Conservation (phyloP, 1,284 basidiomycete genomes). For the Ustilago curta region DNA sequence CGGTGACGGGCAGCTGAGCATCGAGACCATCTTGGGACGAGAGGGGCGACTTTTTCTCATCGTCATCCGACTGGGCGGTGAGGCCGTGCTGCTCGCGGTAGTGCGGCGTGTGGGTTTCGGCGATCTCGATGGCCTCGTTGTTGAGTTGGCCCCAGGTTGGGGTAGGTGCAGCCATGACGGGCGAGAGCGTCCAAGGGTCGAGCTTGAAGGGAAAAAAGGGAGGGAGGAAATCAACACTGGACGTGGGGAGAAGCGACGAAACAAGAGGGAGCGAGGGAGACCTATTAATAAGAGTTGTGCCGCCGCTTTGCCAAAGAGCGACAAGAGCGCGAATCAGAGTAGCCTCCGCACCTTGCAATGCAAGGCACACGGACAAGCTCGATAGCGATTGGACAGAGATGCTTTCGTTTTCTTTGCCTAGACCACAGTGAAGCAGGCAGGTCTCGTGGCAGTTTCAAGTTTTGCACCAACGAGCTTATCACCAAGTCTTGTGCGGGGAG, state of each 20-base stretch:
- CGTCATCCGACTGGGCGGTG: constrained; percentile 17
- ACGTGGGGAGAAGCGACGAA: not conserved
- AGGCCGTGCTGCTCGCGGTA: constrained; percentile 43
- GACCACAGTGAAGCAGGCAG: too few species aligned
- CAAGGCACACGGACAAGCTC: not conserved
- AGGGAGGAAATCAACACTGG: not conserved
- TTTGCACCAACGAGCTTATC: constrained; percentile 8
- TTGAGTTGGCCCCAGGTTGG: constrained; percentile 47
- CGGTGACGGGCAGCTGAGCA: constrained; percentile 32
- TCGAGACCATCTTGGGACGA: constrained; percentile 41
- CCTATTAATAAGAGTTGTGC: constrained; percentile 32
- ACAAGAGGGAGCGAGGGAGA: not conserved
- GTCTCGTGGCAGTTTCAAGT: constrained; percentile 19
- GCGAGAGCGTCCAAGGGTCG: not conserved
- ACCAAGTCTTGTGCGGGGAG: not conserved
- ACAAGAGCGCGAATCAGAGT: too few species aligned
- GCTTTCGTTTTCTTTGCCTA: constrained; percentile 20
- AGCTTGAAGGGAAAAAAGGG: constrained; percentile 1
- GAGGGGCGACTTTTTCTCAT: constrained; percentile 49
- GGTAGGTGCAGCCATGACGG: constrained; percentile 40
- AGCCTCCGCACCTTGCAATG: not conserved
- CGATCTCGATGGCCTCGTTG: constrained; percentile 54
- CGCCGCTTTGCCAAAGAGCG: too few species aligned
- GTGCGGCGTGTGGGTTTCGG: constrained; percentile 41
- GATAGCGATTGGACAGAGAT: constrained; percentile 37